Percentiles rank a stretch among this genome's conserved stretches.
Evolutionary conservation across 805 yeast genomes (phyloP).

Genomic region (Candida endomychidarum): DNA sequence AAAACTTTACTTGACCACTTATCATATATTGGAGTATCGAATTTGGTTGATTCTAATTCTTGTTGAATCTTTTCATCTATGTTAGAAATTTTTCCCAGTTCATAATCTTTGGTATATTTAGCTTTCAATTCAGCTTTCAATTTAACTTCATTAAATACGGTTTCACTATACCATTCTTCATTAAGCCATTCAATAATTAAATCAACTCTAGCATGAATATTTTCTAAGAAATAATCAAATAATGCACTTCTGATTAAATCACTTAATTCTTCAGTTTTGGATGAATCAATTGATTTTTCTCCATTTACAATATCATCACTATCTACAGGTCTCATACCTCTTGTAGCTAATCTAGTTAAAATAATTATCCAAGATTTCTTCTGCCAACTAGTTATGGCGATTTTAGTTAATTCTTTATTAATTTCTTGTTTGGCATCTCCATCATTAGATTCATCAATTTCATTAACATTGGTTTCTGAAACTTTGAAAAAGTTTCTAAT

Average conservation of each 20-base stretch:
- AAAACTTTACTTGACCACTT: conserved; percentile 70
- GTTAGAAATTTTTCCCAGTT: conserved; percentile 20
- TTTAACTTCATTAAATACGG: conserved; percentile 36
- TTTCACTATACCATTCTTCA: conserved; percentile 87
- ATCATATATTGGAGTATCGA: conserved; percentile 53
- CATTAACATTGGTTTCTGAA: conserved; percentile 33
- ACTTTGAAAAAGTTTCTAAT: conserved; percentile 57
- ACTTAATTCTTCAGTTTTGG: conserved; percentile 44
- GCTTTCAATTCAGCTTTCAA: conserved; percentile 20
- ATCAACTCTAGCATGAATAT: conserved; percentile 70
- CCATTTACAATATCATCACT: conserved; percentile 15
- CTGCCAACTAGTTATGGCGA: conserved; percentile 52
- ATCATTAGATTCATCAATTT: conserved; percentile 16
- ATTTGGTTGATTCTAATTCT: conserved; percentile 18
- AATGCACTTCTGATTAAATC: conserved; percentile 67
- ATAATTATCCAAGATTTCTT: conserved; percentile 75
- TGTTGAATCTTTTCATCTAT: conserved; percentile 20
- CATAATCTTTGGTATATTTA: conserved; percentile 20
- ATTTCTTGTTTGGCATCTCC: conserved; percentile 20
- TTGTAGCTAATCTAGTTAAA: conserved; percentile 72
- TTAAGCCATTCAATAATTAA: conserved; percentile 87
- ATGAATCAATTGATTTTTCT: conserved; percentile 22
- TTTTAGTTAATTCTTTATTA: conserved; percentile 54
- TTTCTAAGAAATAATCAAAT: conserved; percentile 69
- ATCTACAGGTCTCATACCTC: conserved; percentile 58